These are phyloP conservation scores for Arabis hirsuta DNA, from an alignment of 345 rosid species.

Conservation along the genomic window DNA sequence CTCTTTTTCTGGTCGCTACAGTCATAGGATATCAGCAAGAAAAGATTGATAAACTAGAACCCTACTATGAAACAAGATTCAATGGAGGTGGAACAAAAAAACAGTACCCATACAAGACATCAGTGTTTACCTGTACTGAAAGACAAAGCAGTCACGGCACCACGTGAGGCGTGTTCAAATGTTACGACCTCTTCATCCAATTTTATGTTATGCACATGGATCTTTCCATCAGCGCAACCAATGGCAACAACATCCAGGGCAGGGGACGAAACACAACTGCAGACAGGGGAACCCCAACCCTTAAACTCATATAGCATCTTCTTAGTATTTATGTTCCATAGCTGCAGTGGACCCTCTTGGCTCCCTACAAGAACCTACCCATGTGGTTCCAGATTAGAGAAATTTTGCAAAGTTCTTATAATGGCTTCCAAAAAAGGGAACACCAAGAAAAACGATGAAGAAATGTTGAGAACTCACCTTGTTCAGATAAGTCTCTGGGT, in stretches of 20 bases:
- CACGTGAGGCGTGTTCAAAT: slow-evolving; percentile 79
- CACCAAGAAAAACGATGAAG: not conserved
- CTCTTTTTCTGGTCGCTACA: not conserved
- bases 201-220: slow-evolving; percentile 83
- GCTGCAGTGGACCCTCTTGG: slow-evolving; percentile 86
- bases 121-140: slow-evolving; percentile 71
- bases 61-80: not conserved
- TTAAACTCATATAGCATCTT: slow-evolving; percentile 77
- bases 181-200: slow-evolving; percentile 75
- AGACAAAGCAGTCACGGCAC: slow-evolving; percentile 81
- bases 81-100: not conserved
- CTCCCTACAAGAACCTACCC: slow-evolving; percentile 81
- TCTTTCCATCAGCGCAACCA: slow-evolving; percentile 94
- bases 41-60: not conserved
- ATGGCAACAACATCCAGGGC: slow-evolving; percentile 92
- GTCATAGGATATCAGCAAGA: not conserved
- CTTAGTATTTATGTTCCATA: slow-evolving; percentile 93
- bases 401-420: not conserved
- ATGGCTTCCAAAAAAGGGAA: not conserved
- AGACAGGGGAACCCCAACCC: slow-evolving; percentile 79
- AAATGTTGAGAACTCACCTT: slow-evolving; percentile 54
- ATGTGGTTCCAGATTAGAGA: slow-evolving; percentile 34
- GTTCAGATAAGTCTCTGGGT: slow-evolving; percentile 92
- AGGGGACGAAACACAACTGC: slow-evolving; percentile 88
- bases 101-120: not conserved